phyloP scores from a whole-genome alignment of 179 eudicot species.

The Beta corolliflora region DNA sequence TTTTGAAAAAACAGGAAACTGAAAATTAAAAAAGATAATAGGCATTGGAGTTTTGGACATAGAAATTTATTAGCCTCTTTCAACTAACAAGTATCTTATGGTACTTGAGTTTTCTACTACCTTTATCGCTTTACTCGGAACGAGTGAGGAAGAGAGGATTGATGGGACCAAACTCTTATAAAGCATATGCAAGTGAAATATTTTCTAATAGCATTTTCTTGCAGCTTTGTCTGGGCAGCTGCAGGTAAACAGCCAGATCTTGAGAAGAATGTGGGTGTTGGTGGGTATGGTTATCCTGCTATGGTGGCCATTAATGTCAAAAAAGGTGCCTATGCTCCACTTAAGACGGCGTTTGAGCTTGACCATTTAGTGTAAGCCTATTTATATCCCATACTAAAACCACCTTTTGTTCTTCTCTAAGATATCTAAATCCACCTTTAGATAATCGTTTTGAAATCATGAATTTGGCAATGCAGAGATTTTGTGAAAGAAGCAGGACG shows the following conservation, averaged over 20 bases:
- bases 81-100: not conserved
- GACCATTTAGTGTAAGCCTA: constrained; percentile 81
- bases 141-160: not conserved
- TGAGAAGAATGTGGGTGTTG: constrained; percentile 90
- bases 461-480: constrained; percentile 54
- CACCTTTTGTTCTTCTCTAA: not conserved
- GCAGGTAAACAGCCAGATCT: constrained; percentile 96
- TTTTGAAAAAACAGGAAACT: too few relatives aligned
- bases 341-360: constrained; percentile 77
- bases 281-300: constrained; percentile 98
- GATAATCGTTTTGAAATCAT: not conserved
- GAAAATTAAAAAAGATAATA: too few relatives aligned
- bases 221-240: constrained; percentile 93
- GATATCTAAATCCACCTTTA: not conserved
- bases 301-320: constrained; percentile 85
- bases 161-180: not conserved
- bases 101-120: not conserved
- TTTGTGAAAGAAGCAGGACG: constrained; percentile 87
- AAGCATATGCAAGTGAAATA: not conserved
- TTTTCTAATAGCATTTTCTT: constrained; percentile 13
- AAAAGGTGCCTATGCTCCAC: constrained; percentile 92
- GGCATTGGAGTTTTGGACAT: not conserved
- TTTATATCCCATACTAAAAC: not conserved
- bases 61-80: not conserved
- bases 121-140: not conserved